These are phyloP conservation scores for Erucastrum elatum DNA, from an alignment of 345 rosid genomes.

Conservation along the genomic window DNA sequence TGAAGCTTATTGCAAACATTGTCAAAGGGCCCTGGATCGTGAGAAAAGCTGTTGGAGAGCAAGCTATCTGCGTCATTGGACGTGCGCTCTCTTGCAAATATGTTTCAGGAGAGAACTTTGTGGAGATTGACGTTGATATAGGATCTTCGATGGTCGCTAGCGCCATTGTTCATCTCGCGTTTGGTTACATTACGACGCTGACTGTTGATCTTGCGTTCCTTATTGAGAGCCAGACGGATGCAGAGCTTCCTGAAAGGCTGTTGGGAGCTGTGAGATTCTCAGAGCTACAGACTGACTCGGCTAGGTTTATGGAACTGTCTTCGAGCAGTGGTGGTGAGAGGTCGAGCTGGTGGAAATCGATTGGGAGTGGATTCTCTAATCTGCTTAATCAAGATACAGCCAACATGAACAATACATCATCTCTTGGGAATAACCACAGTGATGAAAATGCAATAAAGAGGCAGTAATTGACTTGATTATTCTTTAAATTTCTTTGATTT, in stretches of 20 bases:
- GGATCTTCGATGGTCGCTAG: slow-evolving; percentile 97
- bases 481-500: slow-evolving; percentile 25
- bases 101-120: slow-evolving; percentile 47
- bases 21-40: slow-evolving; percentile 98
- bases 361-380: slow-evolving; percentile 77
- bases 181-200: slow-evolving; percentile 80
- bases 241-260: slow-evolving; percentile 87
- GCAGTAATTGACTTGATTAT: slow-evolving; percentile 41
- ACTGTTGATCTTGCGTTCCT: slow-evolving; percentile 94
- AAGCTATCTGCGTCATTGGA: slow-evolving; percentile 89
- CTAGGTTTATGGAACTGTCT: slow-evolving; percentile 44
- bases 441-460: slow-evolving; percentile 37
- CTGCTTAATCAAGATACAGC: slow-evolving; percentile 61
- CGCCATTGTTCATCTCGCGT: slow-evolving; percentile 90
- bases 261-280: slow-evolving; percentile 87
- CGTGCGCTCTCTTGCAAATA: slow-evolving; percentile 79
- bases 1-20: slow-evolving; percentile 89
- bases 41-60: slow-evolving; percentile 96
- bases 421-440: slow-evolving; percentile 34
- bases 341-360: slow-evolving; percentile 74
- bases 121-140: slow-evolving; percentile 89
- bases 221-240: slow-evolving; percentile 70
- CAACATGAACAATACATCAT: slow-evolving; percentile 41
- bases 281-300: slow-evolving; percentile 68
- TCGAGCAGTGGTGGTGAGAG: slow-evolving; percentile 39